Percentiles rank a stretch among this genome's conserved stretches.
phyloP scores from a whole-genome alignment of 2,329 filamentous ascomycete genomes.

The Grosmannia clavigera region DNA sequence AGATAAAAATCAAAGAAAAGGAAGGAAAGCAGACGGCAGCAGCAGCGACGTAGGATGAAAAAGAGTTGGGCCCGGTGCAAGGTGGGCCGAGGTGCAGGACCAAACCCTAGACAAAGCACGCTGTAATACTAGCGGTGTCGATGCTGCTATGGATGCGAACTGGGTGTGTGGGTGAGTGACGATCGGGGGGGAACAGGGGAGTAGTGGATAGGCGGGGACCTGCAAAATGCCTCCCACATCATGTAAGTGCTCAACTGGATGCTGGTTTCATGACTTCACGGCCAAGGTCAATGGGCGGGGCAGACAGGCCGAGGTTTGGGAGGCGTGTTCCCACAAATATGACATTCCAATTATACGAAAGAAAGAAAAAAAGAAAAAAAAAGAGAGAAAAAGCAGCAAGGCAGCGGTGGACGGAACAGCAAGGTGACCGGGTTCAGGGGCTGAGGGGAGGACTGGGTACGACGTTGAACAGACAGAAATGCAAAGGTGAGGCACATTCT shows the following conservation, averaged over 20 bases:
- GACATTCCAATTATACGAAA: not conserved
- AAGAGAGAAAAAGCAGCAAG: not conserved
- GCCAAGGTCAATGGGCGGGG: too few relatives aligned
- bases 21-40: not conserved
- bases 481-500: not conserved
- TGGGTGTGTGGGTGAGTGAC: not conserved
- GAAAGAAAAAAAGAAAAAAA: not conserved
- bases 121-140: constrained; percentile 1
- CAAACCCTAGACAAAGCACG: not conserved
- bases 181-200: not conserved
- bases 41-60: not conserved
- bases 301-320: too few relatives aligned
- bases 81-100: not conserved
- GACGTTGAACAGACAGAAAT: not conserved
- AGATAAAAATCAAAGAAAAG: not conserved
- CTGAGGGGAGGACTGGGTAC: not conserved
- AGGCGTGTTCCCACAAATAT: too few relatives aligned
- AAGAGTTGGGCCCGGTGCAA: not conserved
- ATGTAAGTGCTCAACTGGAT: not conserved
- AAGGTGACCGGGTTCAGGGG: not conserved
- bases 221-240: not conserved
- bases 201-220: not conserved
- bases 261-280: not conserved
- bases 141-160: not conserved
- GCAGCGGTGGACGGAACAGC: not conserved